These are phyloP conservation scores for Neurospora sp. DNA, from an alignment of 495 filamentous ascomycete species.

Conservation along the genomic window DNA sequence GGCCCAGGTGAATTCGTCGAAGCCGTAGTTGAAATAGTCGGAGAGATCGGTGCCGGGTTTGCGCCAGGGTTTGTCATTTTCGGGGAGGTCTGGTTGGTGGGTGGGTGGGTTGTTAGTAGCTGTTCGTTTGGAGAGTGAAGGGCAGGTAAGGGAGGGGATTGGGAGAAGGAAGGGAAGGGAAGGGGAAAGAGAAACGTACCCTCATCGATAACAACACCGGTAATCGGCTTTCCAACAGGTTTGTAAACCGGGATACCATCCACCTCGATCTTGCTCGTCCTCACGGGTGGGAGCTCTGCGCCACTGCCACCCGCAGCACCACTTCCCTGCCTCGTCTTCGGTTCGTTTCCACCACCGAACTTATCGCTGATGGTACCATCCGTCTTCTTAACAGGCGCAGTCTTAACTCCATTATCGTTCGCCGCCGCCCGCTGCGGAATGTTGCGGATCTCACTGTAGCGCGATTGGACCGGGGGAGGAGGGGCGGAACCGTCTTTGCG, in stretches of 20 bases:
- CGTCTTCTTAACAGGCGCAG: slow-evolving; percentile 31
- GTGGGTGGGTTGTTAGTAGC: no score
- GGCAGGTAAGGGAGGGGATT: no score
- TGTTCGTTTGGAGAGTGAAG: no score
- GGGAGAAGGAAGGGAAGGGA: neutral
- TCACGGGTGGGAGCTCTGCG: slow-evolving; percentile 42
- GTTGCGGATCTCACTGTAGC: slow-evolving; percentile 54
- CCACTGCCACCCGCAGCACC: slow-evolving; percentile 1
- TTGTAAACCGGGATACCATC: slow-evolving; percentile 73
- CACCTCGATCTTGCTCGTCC: slow-evolving; percentile 74
- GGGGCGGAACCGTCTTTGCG: slow-evolving; percentile 68
- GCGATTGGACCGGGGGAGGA: slow-evolving; percentile 39
- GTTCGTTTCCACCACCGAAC: neutral
- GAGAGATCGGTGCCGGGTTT: slow-evolving; percentile 89
- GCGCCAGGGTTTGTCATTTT: slow-evolving; percentile 89
- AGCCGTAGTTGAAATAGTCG: slow-evolving; percentile 99
- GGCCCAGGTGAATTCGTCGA: slow-evolving; percentile 98
- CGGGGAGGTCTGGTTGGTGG: slow-evolving; percentile 49
- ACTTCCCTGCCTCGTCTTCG: neutral
- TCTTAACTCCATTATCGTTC: slow-evolving; percentile 34
- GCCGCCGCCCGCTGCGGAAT: slow-evolving; percentile 54
- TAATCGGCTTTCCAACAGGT: slow-evolving; percentile 65
- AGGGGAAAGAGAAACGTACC: slow-evolving; percentile 29
- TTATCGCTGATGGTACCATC: slow-evolving; percentile 1
- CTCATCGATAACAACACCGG: slow-evolving; percentile 70